A percentile compares a stretch with the other conserved stretches of the same genome.
Conservation (phyloP, 768 basidiomycete genomes). For the Hygrocybe punicea region DNA sequence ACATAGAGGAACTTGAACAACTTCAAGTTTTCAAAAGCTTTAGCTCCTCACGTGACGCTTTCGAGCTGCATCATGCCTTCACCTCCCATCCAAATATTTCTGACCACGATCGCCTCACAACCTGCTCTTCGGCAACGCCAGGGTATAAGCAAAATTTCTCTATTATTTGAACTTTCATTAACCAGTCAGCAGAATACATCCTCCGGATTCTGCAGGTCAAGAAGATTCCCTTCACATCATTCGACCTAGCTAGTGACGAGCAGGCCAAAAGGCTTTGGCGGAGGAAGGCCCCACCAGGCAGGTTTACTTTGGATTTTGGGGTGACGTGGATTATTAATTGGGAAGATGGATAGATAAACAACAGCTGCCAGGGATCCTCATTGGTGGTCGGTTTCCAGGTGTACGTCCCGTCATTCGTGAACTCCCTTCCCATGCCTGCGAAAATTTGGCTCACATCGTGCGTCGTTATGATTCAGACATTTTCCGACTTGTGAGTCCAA, state of each 20-base stretch:
- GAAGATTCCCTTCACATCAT: slow-evolving; percentile 78
- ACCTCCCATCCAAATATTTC: slow-evolving; percentile 79
- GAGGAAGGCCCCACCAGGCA: slow-evolving; percentile 71
- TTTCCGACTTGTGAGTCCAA: slow-evolving; percentile 64
- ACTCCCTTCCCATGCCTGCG: slow-evolving; percentile 3
- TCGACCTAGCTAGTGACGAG: slow-evolving; percentile 83
- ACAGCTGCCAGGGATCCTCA: slow-evolving; percentile 78
- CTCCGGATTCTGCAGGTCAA: slow-evolving; percentile 80
- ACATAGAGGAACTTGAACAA: no score
- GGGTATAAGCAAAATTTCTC: slow-evolving; percentile 41
- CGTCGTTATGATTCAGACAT: slow-evolving; percentile 45
- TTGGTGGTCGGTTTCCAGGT: slow-evolving; percentile 73
- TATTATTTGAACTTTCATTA: neutral
- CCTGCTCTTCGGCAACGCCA: slow-evolving; percentile 74
- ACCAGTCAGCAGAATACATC: slow-evolving; percentile 60
- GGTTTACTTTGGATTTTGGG: slow-evolving; percentile 11
- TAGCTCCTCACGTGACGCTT: no score
- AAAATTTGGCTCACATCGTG: neutral
- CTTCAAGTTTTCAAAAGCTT: no score
- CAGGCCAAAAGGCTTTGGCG: slow-evolving; percentile 78
- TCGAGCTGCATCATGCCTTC: no score
- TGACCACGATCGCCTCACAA: slow-evolving; percentile 87
- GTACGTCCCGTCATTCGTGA: slow-evolving; percentile 44
- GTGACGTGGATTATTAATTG: neutral
- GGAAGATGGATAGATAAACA: slow-evolving; percentile 58